A percentile compares a stretch with the other conserved stretches of the same genome.
These are phyloP conservation scores for Claviceps pazoutovae DNA, from an alignment of 2,329 filamentous ascomycete genomes.

Conservation along the genomic window DNA sequence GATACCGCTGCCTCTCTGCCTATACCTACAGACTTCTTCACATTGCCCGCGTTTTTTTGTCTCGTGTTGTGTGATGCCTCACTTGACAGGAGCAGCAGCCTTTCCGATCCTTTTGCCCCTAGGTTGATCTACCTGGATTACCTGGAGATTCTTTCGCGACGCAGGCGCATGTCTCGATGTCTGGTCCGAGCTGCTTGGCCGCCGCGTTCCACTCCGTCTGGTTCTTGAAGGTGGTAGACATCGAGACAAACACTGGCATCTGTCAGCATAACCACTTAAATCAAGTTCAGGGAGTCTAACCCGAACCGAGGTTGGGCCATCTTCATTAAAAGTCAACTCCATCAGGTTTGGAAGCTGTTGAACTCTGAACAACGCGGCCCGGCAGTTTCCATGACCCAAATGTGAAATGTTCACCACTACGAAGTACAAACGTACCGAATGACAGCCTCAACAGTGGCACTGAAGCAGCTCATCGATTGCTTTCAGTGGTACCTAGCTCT, in stretches of 20 bases:
- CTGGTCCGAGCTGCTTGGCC: not conserved
- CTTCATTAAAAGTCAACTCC: not conserved
- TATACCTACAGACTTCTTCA: not conserved
- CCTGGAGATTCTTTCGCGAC: not conserved
- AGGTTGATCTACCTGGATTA: not conserved
- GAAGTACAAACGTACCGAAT: not conserved
- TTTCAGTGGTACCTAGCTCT: not conserved
- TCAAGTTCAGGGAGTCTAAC: not conserved
- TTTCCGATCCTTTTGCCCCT: not conserved
- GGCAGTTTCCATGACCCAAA: not conserved
- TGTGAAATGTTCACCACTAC: not conserved
- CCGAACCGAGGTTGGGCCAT: not conserved
- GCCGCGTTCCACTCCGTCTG: not conserved
- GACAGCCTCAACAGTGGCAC: not conserved
- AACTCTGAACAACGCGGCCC: not conserved
- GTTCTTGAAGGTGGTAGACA: not conserved
- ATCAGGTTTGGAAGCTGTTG: not conserved
- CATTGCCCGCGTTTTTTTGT: not conserved
- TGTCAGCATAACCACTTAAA: not conserved
- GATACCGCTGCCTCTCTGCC: not conserved
- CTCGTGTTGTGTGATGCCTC: not conserved
- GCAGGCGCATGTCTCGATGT: not conserved
- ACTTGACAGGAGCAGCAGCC: not conserved
- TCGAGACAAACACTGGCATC: not conserved
- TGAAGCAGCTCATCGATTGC: not conserved